Base-by-base conservation (phyloP, 1,284 basidiomycete genomes). In the Ganoderma sinense region DNA sequence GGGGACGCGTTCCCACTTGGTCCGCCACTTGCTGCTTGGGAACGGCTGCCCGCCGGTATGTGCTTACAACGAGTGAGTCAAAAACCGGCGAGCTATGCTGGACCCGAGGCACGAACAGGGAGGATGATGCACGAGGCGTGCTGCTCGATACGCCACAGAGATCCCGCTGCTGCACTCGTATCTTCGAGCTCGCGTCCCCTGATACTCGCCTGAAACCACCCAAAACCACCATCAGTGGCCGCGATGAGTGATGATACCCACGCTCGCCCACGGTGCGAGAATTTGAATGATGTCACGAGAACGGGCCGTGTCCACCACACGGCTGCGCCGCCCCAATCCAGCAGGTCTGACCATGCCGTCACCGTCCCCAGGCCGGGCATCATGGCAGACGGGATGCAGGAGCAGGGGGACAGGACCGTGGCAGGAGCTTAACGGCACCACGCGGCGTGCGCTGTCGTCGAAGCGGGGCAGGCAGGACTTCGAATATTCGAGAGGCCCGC, bases 281-380 rank as follows among this genome's bases (percentile, higher is more conserved):
- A 56, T 11, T 53, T 29, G 51, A 56, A 56, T 56, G 53, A 33
- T 29, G 31, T 56, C 29, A 56, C 53, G 53, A 33, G 53, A 56
- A 56, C 53, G 53, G 20, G 14, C 53, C 53, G 53, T 20, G 53
- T 33, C 53, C 14, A 31, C 31, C 31, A 23, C 36, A 23, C 36
- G 31, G 20, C 33, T 20, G 1, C 40, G 31, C 41, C 64, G 64
- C 56, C 40, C 64, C 8, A 53, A 26, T 18, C 26, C 33, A 36
- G 40, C 55, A 39, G 31, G 41, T 48, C 48, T n/a, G 26, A 36
- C 31, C 20, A 59, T 65, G 64, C 64, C 64, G 64, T 65, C 48
- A 65, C 29, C 26, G 43, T n/a, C 26, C 41, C 64, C 45, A 59
- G 18, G 20, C 36, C 41, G 40, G 29, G 56, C 26, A 26, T 31